Percentiles rank a stretch among this genome's conserved stretches.
These are phyloP conservation scores for Boletus huronensis DNA, from an alignment of 768 basidiomycete genomes.

Conservation along the genomic window DNA sequence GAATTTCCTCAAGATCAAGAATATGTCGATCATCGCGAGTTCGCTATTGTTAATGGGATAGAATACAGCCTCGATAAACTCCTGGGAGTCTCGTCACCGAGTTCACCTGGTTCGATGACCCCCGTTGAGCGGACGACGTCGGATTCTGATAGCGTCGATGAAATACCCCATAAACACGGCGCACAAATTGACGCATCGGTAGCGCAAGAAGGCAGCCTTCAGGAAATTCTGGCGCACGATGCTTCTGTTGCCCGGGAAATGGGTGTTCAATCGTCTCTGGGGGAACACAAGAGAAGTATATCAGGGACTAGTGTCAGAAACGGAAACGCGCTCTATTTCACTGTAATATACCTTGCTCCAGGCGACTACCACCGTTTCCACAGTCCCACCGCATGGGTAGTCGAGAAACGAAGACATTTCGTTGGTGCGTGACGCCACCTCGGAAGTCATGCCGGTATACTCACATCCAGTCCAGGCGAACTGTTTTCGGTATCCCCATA, in stretches of 20 bases:
- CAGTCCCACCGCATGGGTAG: constrained; percentile 94
- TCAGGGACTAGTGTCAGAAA: constrained; percentile 54
- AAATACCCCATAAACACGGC: constrained; percentile 55
- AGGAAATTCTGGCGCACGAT: constrained; percentile 63
- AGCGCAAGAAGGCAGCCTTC: constrained; percentile 46
- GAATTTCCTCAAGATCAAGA: constrained; percentile 45
- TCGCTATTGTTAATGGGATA: constrained; percentile 96
- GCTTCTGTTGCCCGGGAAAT: constrained; percentile 70
- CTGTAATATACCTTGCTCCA: constrained; percentile 96
- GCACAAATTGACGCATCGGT: constrained; percentile 75
- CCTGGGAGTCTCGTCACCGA: constrained; percentile 52
- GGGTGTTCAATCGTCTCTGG: constrained; percentile 48
- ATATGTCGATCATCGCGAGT: constrained; percentile 81
- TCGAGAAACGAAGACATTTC: constrained; percentile 93
- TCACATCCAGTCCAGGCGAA: constrained; percentile 53
- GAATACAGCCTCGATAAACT: constrained; percentile 92
- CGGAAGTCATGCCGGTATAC: neutral
- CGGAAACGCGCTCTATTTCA: constrained; percentile 85
- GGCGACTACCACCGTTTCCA: constrained; percentile 99
- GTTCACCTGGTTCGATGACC: constrained; percentile 39
- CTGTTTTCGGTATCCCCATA: constrained; percentile 95
- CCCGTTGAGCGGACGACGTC: constrained; percentile 22
- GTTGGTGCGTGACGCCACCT: constrained; percentile 53
- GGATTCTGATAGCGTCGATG: constrained; percentile 22
- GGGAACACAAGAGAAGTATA: constrained; percentile 32